Conservation (phyloP, 2,329 filamentous ascomycete species). For the Catunica adiposa region DNA sequence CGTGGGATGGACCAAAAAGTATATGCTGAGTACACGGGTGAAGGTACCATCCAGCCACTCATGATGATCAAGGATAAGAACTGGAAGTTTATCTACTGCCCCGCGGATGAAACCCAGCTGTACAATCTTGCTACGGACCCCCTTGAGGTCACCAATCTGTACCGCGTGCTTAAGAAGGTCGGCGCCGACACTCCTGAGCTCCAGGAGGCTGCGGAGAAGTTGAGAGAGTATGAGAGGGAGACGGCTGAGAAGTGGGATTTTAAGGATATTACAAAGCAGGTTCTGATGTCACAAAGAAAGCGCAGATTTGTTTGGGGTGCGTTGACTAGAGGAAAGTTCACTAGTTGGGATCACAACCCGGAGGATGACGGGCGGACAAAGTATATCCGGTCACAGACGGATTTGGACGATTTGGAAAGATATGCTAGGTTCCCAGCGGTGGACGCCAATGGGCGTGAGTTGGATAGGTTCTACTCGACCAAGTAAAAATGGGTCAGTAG, state of each 20-base stretch:
- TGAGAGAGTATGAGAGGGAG: constrained; percentile 57
- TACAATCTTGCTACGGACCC: constrained; percentile 67
- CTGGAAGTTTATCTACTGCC: constrained; percentile 85
- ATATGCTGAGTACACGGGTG: constrained; percentile 89
- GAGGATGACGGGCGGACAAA: constrained; percentile 50
- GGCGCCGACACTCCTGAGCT: constrained; percentile 18
- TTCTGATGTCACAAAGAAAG: constrained; percentile 61
- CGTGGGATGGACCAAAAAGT: constrained; percentile 57
- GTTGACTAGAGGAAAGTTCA: constrained; percentile 57
- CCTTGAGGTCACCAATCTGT: constrained; percentile 59
- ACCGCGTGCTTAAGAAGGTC: constrained; percentile 26
- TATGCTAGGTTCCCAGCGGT: constrained; percentile 56
- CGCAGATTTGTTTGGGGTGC: constrained; percentile 66
- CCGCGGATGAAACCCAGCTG: constrained; percentile 68
- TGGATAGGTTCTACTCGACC: constrained; percentile 20
- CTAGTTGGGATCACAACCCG: constrained; percentile 76
- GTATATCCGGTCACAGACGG: constrained; percentile 73
- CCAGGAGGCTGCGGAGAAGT: constrained; percentile 30
- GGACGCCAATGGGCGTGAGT: constrained; percentile 36
- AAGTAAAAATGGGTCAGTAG: neutral
- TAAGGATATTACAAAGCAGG: constrained; percentile 54
- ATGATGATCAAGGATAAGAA: constrained; percentile 85
- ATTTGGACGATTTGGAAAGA: constrained; percentile 65
- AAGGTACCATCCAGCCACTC: constrained; percentile 73
- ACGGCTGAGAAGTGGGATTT: constrained; percentile 67